Evolutionary conservation across 345 rosid species (phyloP), one percentile per base, ranked within the genome.

Genomic region (Populus nigra): DNA sequence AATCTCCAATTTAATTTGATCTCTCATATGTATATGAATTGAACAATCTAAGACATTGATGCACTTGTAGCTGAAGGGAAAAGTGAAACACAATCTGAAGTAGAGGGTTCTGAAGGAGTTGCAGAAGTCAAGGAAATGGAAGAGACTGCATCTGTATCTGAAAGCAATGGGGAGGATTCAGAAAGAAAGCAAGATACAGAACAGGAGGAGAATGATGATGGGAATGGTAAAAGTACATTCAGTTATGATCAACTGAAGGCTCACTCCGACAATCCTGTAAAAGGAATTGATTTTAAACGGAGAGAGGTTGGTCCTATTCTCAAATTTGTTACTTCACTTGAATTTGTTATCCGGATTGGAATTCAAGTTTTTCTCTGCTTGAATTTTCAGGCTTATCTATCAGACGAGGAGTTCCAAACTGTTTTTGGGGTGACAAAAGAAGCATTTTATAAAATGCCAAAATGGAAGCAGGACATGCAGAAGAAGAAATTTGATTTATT

Each of bases 401-500:
- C 96, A 4, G 92, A 86, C 5, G 95, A 92, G 77, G 99, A 96
- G 79, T 96, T 96, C 80, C 82, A 87, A 83, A 79, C 80, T 36
- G 83, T 94, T 67, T 88, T 96, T 38, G 93, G 98, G 59, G 88
- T 89, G 85, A 61, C 84, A 71, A 96, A 92, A 85, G 98, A 87
- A 79, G 90, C 84, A 77, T 96, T 96, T 79, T 87, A 89, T 81
- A 90, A 90, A 77, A 77, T 90, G 82, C 99, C 99, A 5, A 90
- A 87, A 80, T 96, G 99, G 99, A 96, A 96, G 90, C 98, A 96
- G 88, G 98, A 96, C 83, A 81, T 92, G 79, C 93, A 79, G 76
- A 96, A 96, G 91, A 94, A 84, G 90, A 91, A 94, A 79, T 80
- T 84, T 66, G 97, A 93, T 79, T 82, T 96, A 80, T 91, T 96